Conservation (phyloP, 1,284 basidiomycete genomes). For the Lentinula novae-zelandiae region DNA sequence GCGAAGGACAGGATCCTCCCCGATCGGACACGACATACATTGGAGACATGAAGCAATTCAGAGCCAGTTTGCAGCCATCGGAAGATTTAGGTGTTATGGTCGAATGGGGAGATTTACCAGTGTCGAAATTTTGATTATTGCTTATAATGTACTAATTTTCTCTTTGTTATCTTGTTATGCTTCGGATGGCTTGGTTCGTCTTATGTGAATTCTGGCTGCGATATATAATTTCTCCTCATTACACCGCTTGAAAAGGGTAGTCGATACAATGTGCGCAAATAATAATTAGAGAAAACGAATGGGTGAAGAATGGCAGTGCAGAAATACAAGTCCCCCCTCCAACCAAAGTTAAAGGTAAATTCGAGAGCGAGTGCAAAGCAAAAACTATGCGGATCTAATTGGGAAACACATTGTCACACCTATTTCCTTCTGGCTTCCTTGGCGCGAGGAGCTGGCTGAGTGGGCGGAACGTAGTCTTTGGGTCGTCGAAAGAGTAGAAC, state of each 20-base stretch:
- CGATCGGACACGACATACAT: conserved; percentile 58
- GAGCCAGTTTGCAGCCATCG: conserved; percentile 26
- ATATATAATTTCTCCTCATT: not conserved
- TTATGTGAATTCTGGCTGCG: too few species aligned
- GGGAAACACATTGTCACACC: not conserved
- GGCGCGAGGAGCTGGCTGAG: conserved; percentile 31
- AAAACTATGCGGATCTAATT: not conserved
- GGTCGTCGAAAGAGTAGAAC: conserved; percentile 76
- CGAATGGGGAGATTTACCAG: conserved; percentile 67
- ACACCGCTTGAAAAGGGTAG: not conserved
- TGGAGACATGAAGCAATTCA: conserved; percentile 72
- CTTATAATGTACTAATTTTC: not conserved
- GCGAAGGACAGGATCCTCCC: conserved; percentile 45
- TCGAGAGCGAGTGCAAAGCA: conserved; percentile 12
- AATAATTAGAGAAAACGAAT: not conserved
- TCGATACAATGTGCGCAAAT: not conserved
- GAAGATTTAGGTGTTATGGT: conserved; percentile 53
- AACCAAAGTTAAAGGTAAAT: not conserved
- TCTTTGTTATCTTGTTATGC: not conserved
- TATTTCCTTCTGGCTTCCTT: conserved; percentile 19
- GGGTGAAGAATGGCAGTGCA: not conserved
- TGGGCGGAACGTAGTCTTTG: conserved; percentile 58
- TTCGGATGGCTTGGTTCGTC: not conserved
- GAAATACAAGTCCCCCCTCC: not conserved
- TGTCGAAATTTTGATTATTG: conserved; percentile 31